Base-by-base conservation (phyloP, 257 asterid genomes). In the Penstemon davidsonii region DNA sequence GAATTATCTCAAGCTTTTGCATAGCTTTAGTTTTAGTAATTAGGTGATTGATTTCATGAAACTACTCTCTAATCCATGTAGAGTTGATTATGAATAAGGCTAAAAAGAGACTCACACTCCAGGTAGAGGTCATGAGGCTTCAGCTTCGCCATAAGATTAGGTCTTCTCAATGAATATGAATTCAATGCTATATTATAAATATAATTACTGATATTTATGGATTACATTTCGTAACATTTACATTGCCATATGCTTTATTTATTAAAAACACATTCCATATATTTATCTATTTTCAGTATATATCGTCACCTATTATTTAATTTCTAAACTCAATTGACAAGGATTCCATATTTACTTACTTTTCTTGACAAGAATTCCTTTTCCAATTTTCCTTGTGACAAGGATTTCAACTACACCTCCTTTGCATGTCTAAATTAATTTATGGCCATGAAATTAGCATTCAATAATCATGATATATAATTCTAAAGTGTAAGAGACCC, bases 331-430 rank as follows among this genome's bases (percentile, higher is more conserved):
- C 62, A 15, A 62, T n/a, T 67, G 70, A 68, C 45, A 61, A 43
- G 57, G 66, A 74, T 75, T 68, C 71, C 55, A 61, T 63, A 11
- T 68, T 39, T 15, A 38, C 62, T n/a, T 55, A 52, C 66, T 62
- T 68, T 75, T 39, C 66, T 57, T 63, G 51, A 42, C 55, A 50
- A 8, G 64, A 69, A 69, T 64, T 49, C 65, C 10, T 10, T 25
- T 25, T 25, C 2, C 33, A 25, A 2, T 64, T 60, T 75, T 69
- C 25, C 58, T 75, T 36, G 64, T 75, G 69, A 70, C 73, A 59
- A 64, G 72, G 76, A 75, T 42, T 75, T 76, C 80, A 76, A 70
- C 70, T 53, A 51, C 33, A 55, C 36, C 41, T 42, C 60, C 76
- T 65, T 69, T 64, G 74, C 75, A 61, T 62, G 75, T 47, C 37